These are phyloP conservation scores for Clarkia xantiana DNA, from an alignment of 345 rosid species.

Conservation along the genomic window DNA sequence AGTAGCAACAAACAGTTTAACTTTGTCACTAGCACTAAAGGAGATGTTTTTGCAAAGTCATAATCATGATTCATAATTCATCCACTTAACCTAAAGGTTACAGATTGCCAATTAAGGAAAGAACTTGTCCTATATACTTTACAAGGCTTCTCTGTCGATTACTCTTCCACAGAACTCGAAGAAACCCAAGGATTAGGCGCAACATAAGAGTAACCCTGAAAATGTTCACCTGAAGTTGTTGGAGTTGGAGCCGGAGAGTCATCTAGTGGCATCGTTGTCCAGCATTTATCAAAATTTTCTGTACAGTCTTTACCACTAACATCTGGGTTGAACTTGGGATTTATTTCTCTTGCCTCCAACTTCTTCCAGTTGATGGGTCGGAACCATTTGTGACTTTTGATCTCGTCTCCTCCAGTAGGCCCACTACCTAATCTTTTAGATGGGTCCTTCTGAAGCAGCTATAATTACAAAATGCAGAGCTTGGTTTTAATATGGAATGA, in stretches of 20 bases:
- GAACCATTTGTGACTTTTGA: slow-evolving; percentile 59
- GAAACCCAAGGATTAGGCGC: slow-evolving; percentile 71
- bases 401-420: slow-evolving; percentile 41
- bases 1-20: too few species aligned
- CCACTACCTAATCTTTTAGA: slow-evolving; percentile 58
- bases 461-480: slow-evolving; percentile 4
- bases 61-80: not conserved
- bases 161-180: slow-evolving; percentile 10
- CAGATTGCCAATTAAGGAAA: not conserved
- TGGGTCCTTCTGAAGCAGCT: slow-evolving; percentile 63
- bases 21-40: too few species aligned
- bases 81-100: not conserved
- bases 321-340: slow-evolving; percentile 55
- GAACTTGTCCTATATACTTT: not conserved
- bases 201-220: slow-evolving; percentile 49
- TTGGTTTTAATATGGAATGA: slow-evolving; percentile 1
- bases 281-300: slow-evolving; percentile 54
- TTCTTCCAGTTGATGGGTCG: slow-evolving; percentile 56
- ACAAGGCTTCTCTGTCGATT: not conserved
- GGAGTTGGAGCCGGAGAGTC: slow-evolving; percentile 71
- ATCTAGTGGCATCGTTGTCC: slow-evolving; percentile 60
- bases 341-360: slow-evolving; percentile 41
- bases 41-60: not conserved
- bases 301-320: slow-evolving; percentile 57
- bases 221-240: slow-evolving; percentile 52